Evolutionary conservation across 306 rosid genomes (phyloP).

Genomic region (Echinosophora koreensis): DNA sequence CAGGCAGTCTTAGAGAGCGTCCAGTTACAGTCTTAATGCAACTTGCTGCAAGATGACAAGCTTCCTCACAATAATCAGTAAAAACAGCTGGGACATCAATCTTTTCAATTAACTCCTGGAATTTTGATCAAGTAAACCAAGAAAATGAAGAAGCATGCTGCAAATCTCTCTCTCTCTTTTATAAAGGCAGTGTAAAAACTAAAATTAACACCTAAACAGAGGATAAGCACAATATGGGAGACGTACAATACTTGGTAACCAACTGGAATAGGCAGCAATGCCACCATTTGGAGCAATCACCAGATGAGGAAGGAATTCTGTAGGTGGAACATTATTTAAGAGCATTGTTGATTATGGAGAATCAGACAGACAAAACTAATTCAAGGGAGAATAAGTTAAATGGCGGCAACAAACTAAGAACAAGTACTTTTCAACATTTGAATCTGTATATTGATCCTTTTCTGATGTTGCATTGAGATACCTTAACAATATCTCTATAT

Average conservation of each 20-base stretch:
- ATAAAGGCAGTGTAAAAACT: neutral
- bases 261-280: constrained; percentile 88
- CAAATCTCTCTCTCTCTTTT: neutral
- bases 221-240: constrained; percentile 34
- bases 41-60: constrained; percentile 87
- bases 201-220: constrained; percentile 1
- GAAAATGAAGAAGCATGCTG: constrained; percentile 17
- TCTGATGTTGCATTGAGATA: constrained; percentile 24
- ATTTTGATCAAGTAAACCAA: constrained; percentile 33
- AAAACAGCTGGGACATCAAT: constrained; percentile 70
- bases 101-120: constrained; percentile 72
- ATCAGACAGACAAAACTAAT: constrained; percentile 24
- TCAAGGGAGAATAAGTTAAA: constrained; percentile 37
- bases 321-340: constrained; percentile 1
- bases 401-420: constrained; percentile 7
- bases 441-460: constrained; percentile 8
- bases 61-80: constrained; percentile 95
- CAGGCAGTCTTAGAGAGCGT: constrained; percentile 65
- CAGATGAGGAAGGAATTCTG: constrained; percentile 73
- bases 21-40: constrained; percentile 68
- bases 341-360: constrained; percentile 22
- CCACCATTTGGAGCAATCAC: constrained; percentile 92
- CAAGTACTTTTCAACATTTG: constrained; percentile 9
- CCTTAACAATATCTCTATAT: constrained; percentile 70
- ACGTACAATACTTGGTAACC: constrained; percentile 85